Percentiles rank a stretch among this genome's conserved stretches.
Conservation (phyloP, 305 asterid species). For the Fraxinus sp. region DNA sequence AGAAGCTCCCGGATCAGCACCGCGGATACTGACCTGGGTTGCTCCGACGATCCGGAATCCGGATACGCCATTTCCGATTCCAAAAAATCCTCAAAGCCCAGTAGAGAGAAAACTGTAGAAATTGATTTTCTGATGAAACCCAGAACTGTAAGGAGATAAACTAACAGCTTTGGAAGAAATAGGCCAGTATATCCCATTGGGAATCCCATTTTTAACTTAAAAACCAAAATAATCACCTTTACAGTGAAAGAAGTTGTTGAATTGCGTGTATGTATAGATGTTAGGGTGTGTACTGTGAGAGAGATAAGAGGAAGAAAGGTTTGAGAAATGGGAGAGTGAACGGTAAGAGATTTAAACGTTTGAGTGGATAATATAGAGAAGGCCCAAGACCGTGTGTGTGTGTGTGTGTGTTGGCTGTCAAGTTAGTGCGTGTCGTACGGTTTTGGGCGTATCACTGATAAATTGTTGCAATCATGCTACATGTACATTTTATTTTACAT, state of each 20-base stretch:
- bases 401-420: background rate
- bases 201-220: conserved; percentile 34
- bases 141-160: conserved; percentile 35
- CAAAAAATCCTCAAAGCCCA: conserved; percentile 38
- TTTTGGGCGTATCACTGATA: background rate
- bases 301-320: background rate
- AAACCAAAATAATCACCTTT: background rate
- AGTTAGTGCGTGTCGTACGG: background rate
- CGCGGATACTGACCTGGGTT: conserved; percentile 45
- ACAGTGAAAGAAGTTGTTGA: background rate
- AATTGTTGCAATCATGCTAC: no score
- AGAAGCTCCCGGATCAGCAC: conserved; percentile 59
- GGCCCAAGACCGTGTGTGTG: background rate
- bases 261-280: background rate
- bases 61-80: conserved; percentile 36
- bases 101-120: conserved; percentile 7
- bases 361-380: background rate
- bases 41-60: conserved; percentile 26
- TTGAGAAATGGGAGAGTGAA: background rate
- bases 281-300: background rate
- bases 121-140: conserved; percentile 30
- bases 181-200: conserved; percentile 42
- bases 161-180: conserved; percentile 36
- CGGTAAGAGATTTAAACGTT: background rate
- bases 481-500: no score